Evolutionary conservation across 1,139 yeast genomes (phyloP).

Genomic region (Lodderomyces beijingensis): DNA sequence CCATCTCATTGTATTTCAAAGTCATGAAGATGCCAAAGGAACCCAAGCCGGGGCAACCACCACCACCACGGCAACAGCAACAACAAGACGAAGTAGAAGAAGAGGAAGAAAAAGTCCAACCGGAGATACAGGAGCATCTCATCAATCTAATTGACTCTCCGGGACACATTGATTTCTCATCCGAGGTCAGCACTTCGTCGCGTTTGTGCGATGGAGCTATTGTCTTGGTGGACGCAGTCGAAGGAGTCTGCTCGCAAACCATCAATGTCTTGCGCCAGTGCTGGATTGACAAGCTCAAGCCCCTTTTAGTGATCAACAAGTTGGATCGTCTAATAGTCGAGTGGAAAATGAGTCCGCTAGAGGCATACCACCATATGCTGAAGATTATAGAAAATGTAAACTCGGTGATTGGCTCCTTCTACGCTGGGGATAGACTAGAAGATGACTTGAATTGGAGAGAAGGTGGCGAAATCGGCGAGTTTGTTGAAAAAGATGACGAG

Average conservation of each 20-base stretch:
- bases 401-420: conserved; percentile 90
- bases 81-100: conserved; percentile 14
- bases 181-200: conserved; percentile 94
- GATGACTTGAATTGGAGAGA: conserved; percentile 86
- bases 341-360: conserved; percentile 74
- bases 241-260: conserved; percentile 97
- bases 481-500: conserved; percentile 72
- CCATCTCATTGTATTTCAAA: conserved; percentile 81
- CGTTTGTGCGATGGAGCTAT: conserved; percentile 96
- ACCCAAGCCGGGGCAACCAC: conserved; percentile 6
- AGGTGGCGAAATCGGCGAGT: conserved; percentile 51
- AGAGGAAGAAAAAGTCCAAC: conserved; percentile 19
- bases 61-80: conserved; percentile 7
- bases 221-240: conserved; percentile 92
- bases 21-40: conserved; percentile 43
- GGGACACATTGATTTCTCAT: conserved; percentile 95
- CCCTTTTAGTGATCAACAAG: conserved; percentile 87
- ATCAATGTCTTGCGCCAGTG: conserved; percentile 92
- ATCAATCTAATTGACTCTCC: conserved; percentile 96
- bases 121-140: conserved; percentile 65
- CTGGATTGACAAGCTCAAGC: conserved; percentile 89
- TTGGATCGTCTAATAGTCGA: conserved; percentile 84
- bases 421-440: conserved; percentile 90
- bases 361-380: conserved; percentile 78
- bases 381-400: conserved; percentile 88